Conservation (phyloP, 352 stramenopile genomes). For the Phytophthora quininea region DNA sequence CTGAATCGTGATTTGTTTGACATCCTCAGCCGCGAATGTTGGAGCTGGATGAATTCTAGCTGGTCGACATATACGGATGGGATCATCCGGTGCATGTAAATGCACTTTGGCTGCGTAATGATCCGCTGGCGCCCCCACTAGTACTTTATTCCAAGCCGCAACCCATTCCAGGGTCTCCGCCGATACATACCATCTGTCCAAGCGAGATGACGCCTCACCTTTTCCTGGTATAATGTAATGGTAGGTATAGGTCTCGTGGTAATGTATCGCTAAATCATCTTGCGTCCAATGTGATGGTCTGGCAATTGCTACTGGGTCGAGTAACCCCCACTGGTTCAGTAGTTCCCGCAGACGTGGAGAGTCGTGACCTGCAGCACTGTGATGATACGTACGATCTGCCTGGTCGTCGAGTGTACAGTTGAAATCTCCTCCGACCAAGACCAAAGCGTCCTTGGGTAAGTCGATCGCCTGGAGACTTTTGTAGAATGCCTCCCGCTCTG, state of each 20-base stretch:
- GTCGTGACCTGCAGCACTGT: not conserved
- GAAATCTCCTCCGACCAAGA: constrained; percentile 1
- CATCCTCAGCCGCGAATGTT: not conserved
- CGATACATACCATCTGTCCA: not conserved
- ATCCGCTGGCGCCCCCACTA: not conserved
- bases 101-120: not conserved
- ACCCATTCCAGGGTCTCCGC: not conserved
- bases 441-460: not conserved
- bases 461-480: not conserved
- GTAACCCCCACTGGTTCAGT: not conserved
- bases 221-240: not conserved
- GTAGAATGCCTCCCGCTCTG: not conserved
- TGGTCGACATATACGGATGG: not conserved
- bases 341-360: not conserved
- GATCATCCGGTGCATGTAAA: not conserved
- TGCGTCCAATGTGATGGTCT: not conserved
- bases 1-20: not conserved
- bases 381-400: not conserved
- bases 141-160: not conserved
- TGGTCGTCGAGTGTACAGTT: not conserved
- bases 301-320: not conserved
- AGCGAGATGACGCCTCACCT: not conserved
- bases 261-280: not conserved
- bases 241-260: not conserved
- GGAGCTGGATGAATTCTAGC: not conserved